A percentile compares a stretch with the other conserved stretches of the same genome.
Evolutionary conservation across 164 flowering plant species (phyloP).

Genomic region (Cinnamomum micranthum): DNA sequence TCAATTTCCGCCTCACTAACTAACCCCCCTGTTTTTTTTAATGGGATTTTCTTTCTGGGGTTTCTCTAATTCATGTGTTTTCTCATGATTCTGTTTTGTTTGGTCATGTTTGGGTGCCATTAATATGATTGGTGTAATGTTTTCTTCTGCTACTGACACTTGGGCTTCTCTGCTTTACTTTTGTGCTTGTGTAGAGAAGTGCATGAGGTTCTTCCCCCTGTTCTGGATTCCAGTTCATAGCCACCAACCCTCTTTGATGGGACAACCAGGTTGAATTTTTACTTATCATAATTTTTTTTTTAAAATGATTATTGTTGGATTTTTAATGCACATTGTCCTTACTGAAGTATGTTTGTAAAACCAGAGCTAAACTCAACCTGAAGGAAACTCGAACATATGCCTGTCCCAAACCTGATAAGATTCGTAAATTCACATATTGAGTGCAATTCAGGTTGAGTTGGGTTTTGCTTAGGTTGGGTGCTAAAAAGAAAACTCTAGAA

Average conservation of each 20-base stretch:
- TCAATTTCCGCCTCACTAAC: too few species aligned
- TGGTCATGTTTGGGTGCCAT: neutral
- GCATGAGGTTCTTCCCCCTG: slow-evolving; percentile 21
- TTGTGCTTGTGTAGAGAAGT: slow-evolving; percentile 9
- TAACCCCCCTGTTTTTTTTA: neutral
- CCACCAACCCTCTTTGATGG: slow-evolving; percentile 27
- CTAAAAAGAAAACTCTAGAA: too few species aligned
- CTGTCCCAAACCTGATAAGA: too few species aligned
- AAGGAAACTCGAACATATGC: too few species aligned
- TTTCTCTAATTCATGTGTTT: neutral
- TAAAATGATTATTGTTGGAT: neutral
- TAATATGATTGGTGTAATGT: too few species aligned
- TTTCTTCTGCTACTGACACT: neutral
- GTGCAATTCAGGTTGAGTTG: too few species aligned
- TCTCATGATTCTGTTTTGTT: neutral
- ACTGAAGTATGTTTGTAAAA: too few species aligned
- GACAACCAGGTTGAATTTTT: slow-evolving; percentile 13
- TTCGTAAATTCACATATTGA: too few species aligned
- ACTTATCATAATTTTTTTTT: neutral
- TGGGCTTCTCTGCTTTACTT: neutral
- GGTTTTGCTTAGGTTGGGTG: too few species aligned
- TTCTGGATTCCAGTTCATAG: slow-evolving; percentile 16
- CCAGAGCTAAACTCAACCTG: too few species aligned
- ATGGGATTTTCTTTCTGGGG: neutral
- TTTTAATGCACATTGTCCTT: neutral